Percentiles rank a stretch among this genome's conserved stretches.
Evolutionary conservation across 352 stramenopile genomes (phyloP).

Genomic region (Phytophthora sansomeana): DNA sequence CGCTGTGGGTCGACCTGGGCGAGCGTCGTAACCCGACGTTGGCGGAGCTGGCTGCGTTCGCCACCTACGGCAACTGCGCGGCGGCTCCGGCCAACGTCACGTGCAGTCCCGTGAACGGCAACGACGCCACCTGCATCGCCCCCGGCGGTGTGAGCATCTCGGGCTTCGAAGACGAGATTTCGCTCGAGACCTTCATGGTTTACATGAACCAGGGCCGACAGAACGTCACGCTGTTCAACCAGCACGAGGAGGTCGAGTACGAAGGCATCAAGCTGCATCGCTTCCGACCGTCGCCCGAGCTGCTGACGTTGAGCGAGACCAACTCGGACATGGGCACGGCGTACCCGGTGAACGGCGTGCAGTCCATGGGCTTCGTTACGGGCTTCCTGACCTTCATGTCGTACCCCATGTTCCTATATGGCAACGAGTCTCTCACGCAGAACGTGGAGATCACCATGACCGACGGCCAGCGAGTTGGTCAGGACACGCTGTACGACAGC

Average conservation of each 20-base stretch:
- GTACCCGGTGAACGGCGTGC: constrained; percentile 58
- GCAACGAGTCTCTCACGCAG: constrained; percentile 52
- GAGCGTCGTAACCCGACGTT: constrained; percentile 59
- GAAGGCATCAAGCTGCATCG: constrained; percentile 60
- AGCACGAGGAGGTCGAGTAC: constrained; percentile 49
- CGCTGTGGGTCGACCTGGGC: constrained; percentile 55
- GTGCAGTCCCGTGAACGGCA: constrained; percentile 59
- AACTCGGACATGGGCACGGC: constrained; percentile 52
- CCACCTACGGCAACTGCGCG: constrained; percentile 62
- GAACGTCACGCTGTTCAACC: constrained; percentile 67
- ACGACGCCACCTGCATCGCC: constrained; percentile 56
- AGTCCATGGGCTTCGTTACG: constrained; percentile 52
- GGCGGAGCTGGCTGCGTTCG: constrained; percentile 53
- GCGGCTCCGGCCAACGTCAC: constrained; percentile 57
- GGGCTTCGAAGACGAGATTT: constrained; percentile 56
- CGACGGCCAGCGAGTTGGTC: constrained; percentile 47
- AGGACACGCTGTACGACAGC: constrained; percentile 57
- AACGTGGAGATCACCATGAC: constrained; percentile 61
- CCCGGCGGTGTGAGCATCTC: constrained; percentile 56
- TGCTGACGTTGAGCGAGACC: constrained; percentile 37
- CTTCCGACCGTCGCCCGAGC: constrained; percentile 47
- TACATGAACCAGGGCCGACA: constrained; percentile 65
- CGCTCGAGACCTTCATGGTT: constrained; percentile 46
- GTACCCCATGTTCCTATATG: constrained; percentile 69
- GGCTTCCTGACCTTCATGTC: constrained; percentile 70